These are phyloP conservation scores for Chamaecrista fasciculata DNA, from an alignment of 306 rosid genomes.

Conservation along the genomic window DNA sequence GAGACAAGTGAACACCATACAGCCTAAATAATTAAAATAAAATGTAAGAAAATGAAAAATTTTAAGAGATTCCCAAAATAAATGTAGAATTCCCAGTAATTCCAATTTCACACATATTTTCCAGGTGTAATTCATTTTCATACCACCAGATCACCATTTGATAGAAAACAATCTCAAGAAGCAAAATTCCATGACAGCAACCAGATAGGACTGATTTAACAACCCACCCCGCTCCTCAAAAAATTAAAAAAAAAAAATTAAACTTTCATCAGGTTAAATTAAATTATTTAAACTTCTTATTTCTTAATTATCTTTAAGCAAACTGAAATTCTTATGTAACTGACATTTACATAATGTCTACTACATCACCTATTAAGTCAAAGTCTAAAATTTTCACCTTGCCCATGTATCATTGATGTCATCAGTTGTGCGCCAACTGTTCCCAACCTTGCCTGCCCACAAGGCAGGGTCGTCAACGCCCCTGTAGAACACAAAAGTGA, in stretches of 20 bases:
- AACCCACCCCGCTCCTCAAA: no score
- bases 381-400: constrained; percentile 56
- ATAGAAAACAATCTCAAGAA: constrained; percentile 8
- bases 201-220: constrained; percentile 15
- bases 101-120: constrained; percentile 5
- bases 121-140: background rate
- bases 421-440: constrained; percentile 97
- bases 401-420: constrained; percentile 96
- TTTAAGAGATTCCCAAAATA: background rate
- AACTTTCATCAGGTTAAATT: constrained; percentile 11
- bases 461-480: constrained; percentile 90
- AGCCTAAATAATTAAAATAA: background rate
- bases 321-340: constrained; percentile 17
- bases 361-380: constrained; percentile 1
- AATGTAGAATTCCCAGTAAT: background rate
- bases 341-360: constrained; percentile 20
- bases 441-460: constrained; percentile 91
- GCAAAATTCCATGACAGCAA: background rate
- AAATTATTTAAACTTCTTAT: constrained; percentile 6
- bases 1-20: background rate
- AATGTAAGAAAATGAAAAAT: background rate
- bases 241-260: no score
- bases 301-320: no score
- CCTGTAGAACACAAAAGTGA: constrained; percentile 45
- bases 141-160: background rate